These are phyloP conservation scores for Russula ochroleuca DNA, from an alignment of 768 basidiomycete genomes.

Conservation along the genomic window DNA sequence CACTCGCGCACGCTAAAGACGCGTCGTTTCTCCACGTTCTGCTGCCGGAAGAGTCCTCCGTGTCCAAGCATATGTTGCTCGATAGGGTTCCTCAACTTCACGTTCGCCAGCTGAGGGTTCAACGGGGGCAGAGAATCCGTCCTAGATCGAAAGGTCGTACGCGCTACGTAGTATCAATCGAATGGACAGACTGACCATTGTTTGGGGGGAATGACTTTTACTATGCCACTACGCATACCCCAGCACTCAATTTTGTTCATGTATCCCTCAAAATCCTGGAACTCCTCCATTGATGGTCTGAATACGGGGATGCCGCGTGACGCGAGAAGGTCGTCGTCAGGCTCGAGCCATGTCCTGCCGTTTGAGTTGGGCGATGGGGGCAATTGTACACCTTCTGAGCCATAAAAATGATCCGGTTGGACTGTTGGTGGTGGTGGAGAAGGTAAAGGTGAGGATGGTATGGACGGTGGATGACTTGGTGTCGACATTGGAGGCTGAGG, in stretches of 20 bases:
- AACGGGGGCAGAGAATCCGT: slow-evolving; percentile 66
- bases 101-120: slow-evolving; percentile 59
- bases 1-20: slow-evolving; percentile 84
- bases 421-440: slow-evolving; percentile 40
- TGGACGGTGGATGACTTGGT: slow-evolving; percentile 33
- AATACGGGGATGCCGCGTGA: slow-evolving; percentile 95
- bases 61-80: slow-evolving; percentile 89
- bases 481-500: slow-evolving; percentile 18
- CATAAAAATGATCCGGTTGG: slow-evolving; percentile 85
- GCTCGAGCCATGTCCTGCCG: slow-evolving; percentile 63
- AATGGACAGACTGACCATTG: slow-evolving; percentile 65
- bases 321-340: slow-evolving; percentile 75
- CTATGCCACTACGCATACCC: slow-evolving; percentile 87
- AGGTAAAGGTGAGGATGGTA: slow-evolving; percentile 49
- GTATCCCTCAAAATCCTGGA: slow-evolving; percentile 86
- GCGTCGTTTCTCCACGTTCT: slow-evolving; percentile 86
- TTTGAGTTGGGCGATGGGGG: slow-evolving; percentile 63
- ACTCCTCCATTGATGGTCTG: slow-evolving; percentile 89
- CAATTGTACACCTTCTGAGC: slow-evolving; percentile 42
- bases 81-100: slow-evolving; percentile 86
- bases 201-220: slow-evolving; percentile 92
- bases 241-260: slow-evolving; percentile 84
- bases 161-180: slow-evolving; percentile 24
- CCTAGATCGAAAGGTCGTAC: slow-evolving; percentile 43
- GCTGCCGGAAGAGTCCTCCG: slow-evolving; percentile 81